Conservation (phyloP, 2,329 filamentous ascomycete species). For the Pseudocercospora pini-densiflorae region DNA sequence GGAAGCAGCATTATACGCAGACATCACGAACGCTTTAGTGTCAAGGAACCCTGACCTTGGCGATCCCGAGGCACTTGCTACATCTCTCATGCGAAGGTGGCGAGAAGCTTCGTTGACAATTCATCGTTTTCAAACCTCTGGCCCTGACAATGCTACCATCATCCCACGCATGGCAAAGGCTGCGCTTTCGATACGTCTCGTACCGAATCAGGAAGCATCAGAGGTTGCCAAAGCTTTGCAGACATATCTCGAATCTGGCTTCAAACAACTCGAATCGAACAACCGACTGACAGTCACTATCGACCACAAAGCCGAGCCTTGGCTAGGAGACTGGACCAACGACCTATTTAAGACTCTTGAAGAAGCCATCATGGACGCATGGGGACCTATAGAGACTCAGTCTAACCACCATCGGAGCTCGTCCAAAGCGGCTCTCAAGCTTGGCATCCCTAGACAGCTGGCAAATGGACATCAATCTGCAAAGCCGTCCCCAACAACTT, state of each 20-base stretch:
- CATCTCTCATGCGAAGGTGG: slow-evolving; percentile 90
- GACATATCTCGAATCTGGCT: slow-evolving; percentile 71
- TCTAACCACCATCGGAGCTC: slow-evolving; percentile 30
- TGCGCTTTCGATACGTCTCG: slow-evolving; percentile 85
- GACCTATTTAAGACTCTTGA: slow-evolving; percentile 90
- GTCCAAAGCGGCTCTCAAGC: slow-evolving; percentile 23
- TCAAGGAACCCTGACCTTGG: slow-evolving; percentile 69
- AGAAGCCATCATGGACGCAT: slow-evolving; percentile 80
- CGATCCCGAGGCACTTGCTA: slow-evolving; percentile 72
- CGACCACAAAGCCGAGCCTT: slow-evolving; percentile 92
- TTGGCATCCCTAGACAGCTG: slow-evolving; percentile 12
- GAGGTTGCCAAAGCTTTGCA: slow-evolving; percentile 72
- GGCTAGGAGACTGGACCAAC: slow-evolving; percentile 83
- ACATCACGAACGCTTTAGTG: slow-evolving; percentile 79
- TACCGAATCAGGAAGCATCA: slow-evolving; percentile 88
- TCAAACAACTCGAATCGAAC: slow-evolving; percentile 74
- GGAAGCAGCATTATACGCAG: slow-evolving; percentile 80
- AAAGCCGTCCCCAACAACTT: slow-evolving; percentile 55
- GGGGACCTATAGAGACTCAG: slow-evolving; percentile 63
- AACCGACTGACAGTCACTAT: slow-evolving; percentile 83
- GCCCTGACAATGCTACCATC: slow-evolving; percentile 83
- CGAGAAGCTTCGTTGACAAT: slow-evolving; percentile 93
- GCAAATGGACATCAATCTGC: slow-evolving; percentile 30
- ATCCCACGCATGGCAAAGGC: slow-evolving; percentile 90
- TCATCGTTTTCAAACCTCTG: slow-evolving; percentile 90